Evolutionary conservation across 768 basidiomycete species (phyloP), one percentile per base, ranked within the genome.

Genomic region (Lentinus brumalis): DNA sequence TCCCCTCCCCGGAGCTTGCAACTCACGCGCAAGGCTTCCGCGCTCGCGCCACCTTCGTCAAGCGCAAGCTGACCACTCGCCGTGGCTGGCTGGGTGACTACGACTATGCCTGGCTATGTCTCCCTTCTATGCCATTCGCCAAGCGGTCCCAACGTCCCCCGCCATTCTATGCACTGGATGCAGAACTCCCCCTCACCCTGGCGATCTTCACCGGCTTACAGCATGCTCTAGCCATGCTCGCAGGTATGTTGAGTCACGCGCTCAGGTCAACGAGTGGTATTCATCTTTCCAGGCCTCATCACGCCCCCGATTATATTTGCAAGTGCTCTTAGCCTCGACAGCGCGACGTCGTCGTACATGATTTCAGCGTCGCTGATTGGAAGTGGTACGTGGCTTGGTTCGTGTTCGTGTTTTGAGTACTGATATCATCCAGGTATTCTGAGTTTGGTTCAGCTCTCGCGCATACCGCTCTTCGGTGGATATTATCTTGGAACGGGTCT

Each of bases 1-100:
- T 42, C 41, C 41, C 41, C n/a, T 42, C 41, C n/a, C 41, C 11
- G 10, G 41, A 42, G 11, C 21, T 26, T 26, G 21, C 21, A 26
- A 26, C 21, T 26, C 21, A 26, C 21, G 2, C 1, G 21, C 21
- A 26, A 26, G 21, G 21, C 21, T 26, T 68, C 3, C 61, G 64
- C 6, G 46, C 63, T 4, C 47, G 62, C n/a, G 60, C 61, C 11
- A 32, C 56, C 18, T 53, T 55, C 21, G 41, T 75, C 38, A 67
- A 66, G 14, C 68, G 57, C 41, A 83, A 81, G 69, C 32, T 81
- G 49, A 80, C 81, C 6, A 81, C 82, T 2, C 76, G 73, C 62
- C 75, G 87, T 47, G 91, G 91, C 8, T 94, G 92, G 92, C 59
- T 93, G n/a, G 92, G 92, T 0, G 87, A 88, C 69, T 94, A 92